Evolutionary conservation across 179 eudicot species (phyloP).

Genomic region (Beta macrorhiza): DNA sequence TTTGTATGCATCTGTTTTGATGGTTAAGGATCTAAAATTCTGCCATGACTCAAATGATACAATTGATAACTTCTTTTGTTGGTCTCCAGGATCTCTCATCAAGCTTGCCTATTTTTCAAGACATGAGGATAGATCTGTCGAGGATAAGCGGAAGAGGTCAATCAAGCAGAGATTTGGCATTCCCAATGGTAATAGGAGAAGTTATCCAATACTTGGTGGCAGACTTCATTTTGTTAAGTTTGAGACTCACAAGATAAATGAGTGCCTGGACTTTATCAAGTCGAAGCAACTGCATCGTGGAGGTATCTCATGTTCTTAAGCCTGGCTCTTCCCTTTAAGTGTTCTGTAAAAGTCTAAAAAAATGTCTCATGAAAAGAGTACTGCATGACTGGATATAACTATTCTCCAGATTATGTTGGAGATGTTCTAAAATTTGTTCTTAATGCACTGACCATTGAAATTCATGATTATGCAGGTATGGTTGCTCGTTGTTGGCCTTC

Average conservation of each 20-base stretch:
- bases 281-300: conserved; percentile 97
- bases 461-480: conserved; percentile 49
- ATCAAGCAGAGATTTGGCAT: conserved; percentile 60
- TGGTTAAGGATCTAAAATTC: background rate
- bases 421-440: conserved; percentile 6
- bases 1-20: background rate
- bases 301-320: conserved; percentile 38
- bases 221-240: conserved; percentile 97
- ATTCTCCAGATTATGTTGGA: background rate
- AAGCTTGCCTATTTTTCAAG: conserved; percentile 93
- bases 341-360: background rate
- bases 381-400: background rate
- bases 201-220: conserved; percentile 96
- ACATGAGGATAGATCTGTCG: conserved; percentile 69
- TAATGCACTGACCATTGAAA: background rate
- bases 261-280: conserved; percentile 87
- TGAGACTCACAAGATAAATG: conserved; percentile 82
- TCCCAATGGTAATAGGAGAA: conserved; percentile 65
- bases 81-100: conserved; percentile 81
- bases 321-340: background rate
- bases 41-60: background rate
- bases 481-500: conserved; percentile 71
- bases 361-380: background rate
- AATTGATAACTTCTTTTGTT: background rate
- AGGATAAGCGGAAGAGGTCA: conserved; percentile 70